Conservation (phyloP, 129 eudicot genomes). For the Oenanthe sinensis region DNA sequence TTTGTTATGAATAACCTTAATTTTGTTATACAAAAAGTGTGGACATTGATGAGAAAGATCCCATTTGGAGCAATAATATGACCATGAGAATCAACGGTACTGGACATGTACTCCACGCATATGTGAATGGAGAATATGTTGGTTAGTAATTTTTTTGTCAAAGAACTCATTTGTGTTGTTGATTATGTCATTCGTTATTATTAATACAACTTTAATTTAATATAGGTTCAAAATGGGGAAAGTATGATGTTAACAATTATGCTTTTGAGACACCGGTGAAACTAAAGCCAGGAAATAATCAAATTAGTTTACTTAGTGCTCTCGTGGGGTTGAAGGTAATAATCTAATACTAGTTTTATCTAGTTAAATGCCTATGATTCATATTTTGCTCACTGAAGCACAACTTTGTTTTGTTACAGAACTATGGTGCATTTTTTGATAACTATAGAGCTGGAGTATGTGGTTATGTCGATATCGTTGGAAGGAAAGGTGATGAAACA, state of each 20-base stretch:
- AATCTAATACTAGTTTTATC: not conserved
- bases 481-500: conserved; percentile 33
- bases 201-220: not conserved
- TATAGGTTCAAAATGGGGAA: conserved; percentile 35
- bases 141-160: conserved; percentile 22
- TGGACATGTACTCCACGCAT: conserved; percentile 59
- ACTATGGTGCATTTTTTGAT: conserved; percentile 53
- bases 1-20: not conserved
- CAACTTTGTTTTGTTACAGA: conserved; percentile 17
- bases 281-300: conserved; percentile 35
- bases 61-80: conserved; percentile 43
- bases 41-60: conserved; percentile 35
- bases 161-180: too few relatives aligned
- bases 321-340: conserved; percentile 47
- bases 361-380: not conserved
- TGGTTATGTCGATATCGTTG: conserved; percentile 54
- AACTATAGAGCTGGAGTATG: conserved; percentile 26
- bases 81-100: conserved; percentile 38
- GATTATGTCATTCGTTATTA: not conserved
- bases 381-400: not conserved
- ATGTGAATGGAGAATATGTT: conserved; percentile 42
- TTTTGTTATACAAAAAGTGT: conserved; percentile 19
- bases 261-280: conserved; percentile 29
- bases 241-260: conserved; percentile 20
- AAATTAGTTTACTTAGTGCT: conserved; percentile 50